phyloP scores from a whole-genome alignment of 352 stramenopile genomes.

The Blastocystis sp. region DNA sequence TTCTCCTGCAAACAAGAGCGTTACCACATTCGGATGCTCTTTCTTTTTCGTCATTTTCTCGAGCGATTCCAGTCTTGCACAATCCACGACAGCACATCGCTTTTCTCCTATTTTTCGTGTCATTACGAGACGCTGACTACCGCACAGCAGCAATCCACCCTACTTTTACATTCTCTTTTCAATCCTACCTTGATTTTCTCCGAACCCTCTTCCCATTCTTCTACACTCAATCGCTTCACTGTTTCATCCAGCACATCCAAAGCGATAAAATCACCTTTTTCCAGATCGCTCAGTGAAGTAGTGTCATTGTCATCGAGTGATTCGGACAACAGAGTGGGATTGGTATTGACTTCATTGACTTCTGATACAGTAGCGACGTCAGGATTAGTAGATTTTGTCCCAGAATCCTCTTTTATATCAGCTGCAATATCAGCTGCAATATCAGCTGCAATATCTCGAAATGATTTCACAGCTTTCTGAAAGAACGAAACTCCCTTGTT shows the following conservation, averaged over 20 bases:
- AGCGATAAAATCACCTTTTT: neutral
- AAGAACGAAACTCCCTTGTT: neutral
- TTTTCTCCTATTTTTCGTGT: neutral
- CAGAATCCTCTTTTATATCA: neutral
- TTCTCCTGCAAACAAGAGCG: slow-evolving; percentile 7
- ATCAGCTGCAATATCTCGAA: neutral
- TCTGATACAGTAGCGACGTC: neutral
- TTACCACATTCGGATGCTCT: slow-evolving; percentile 5
- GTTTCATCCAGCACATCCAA: neutral
- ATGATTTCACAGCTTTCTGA: slow-evolving; percentile 9
- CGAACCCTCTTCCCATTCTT: neutral
- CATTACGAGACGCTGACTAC: neutral
- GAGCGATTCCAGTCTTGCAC: neutral
- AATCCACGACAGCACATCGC: neutral
- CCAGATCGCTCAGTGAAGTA: neutral
- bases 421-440: neutral
- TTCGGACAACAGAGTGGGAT: neutral
- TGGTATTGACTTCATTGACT: neutral
- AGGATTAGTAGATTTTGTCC: neutral
- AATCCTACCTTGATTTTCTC: neutral
- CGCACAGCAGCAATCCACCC: neutral
- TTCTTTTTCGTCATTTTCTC: slow-evolving; percentile 44
- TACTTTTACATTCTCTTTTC: neutral
- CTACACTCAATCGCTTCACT: neutral
- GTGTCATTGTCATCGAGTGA: neutral